Percentiles rank a stretch among this genome's conserved stretches.
phyloP scores from a whole-genome alignment of 164 flowering plant genomes.

The Houttuynia cordata region DNA sequence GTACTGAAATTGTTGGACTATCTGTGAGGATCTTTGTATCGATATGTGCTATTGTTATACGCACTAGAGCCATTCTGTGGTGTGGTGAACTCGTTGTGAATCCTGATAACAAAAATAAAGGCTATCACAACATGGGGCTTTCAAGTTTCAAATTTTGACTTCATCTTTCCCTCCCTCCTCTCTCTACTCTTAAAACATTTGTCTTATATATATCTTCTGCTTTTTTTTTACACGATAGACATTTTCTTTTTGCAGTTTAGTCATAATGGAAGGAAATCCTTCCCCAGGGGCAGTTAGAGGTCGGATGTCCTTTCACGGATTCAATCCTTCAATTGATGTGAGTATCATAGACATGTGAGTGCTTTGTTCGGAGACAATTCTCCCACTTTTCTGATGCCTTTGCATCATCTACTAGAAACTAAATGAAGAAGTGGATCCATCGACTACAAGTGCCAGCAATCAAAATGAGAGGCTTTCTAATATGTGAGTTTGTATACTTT shows the following conservation, averaged over 20 bases:
- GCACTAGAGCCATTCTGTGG: not conserved
- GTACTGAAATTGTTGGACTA: too few species aligned
- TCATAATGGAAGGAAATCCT: conserved; percentile 84
- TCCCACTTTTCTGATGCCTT: conserved; percentile 9
- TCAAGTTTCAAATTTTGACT: not conserved
- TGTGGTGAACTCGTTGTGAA: not conserved
- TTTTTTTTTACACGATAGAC: not conserved
- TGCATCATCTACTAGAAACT: conserved; percentile 41
- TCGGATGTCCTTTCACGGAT: conserved; percentile 85
- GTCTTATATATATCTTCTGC: too few species aligned
- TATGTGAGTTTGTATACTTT: conserved; percentile 27
- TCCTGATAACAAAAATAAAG: not conserved
- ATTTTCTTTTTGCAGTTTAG: conserved; percentile 40
- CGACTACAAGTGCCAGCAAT: conserved; percentile 25
- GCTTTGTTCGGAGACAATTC: not conserved
- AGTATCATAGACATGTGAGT: conserved; percentile 27
- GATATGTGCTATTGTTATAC: not conserved
- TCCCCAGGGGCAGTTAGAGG: conserved; percentile 69
- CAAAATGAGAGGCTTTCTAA: conserved; percentile 15
- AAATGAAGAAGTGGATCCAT: conserved; percentile 37
- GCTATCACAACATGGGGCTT: not conserved
- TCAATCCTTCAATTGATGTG: conserved; percentile 86
- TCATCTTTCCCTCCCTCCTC: not conserved
- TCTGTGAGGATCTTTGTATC: too few species aligned
- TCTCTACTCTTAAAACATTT: not conserved